Evolutionary conservation across 2,329 filamentous ascomycete species (phyloP).

Genomic region (Orbilia ellipsospora): DNA sequence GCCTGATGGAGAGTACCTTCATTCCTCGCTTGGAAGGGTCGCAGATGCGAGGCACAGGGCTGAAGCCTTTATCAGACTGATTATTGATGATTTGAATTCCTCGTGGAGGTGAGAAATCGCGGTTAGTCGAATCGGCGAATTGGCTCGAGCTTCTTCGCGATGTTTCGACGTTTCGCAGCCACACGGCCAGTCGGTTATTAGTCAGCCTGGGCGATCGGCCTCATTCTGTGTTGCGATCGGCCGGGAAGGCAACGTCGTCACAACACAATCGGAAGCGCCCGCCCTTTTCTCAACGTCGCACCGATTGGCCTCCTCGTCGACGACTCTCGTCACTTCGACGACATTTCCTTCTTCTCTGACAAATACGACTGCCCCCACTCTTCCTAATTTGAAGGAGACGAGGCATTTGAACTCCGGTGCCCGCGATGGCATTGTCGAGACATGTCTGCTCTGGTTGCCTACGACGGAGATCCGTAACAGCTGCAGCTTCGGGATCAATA

Average conservation of each 20-base stretch:
- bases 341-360: slow-evolving; percentile 9
- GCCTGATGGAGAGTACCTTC: not conserved
- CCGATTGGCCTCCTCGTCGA: slow-evolving; percentile 1
- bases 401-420: not conserved
- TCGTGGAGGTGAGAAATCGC: too few species aligned
- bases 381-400: too few species aligned
- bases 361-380: slow-evolving; percentile 4
- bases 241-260: slow-evolving; percentile 5
- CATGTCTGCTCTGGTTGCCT: slow-evolving; percentile 36
- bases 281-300: not conserved
- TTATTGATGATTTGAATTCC: too few species aligned
- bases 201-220: not conserved
- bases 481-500: not conserved
- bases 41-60: slow-evolving; percentile 12
- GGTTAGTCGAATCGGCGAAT: not conserved
- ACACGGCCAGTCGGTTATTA: not conserved
- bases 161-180: not conserved
- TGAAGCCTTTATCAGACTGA: not conserved
- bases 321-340: slow-evolving; percentile 13
- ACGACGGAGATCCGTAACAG: slow-evolving; percentile 17
- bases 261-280: slow-evolving; percentile 35
- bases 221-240: slow-evolving; percentile 27
- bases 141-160: too few species aligned
- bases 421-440: slow-evolving; percentile 31
- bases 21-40: too few species aligned